Conservation (phyloP, 225 moss, liverwort and hornwort genomes). For the Sphagnum contortum region DNA sequence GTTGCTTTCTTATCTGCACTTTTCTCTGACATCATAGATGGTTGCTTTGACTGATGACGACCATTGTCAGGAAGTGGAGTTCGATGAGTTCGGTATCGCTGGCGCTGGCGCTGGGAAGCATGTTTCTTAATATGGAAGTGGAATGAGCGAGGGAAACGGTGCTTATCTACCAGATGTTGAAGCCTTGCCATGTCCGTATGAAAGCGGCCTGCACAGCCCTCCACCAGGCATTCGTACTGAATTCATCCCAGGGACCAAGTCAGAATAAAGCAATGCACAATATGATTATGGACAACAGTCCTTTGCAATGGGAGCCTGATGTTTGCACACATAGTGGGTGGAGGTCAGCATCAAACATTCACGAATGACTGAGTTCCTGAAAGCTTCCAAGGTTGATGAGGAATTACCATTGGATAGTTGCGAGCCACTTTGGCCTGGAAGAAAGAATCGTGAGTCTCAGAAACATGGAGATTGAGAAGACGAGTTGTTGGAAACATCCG, state of each 20-base stretch:
- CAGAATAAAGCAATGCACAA: too few relatives aligned
- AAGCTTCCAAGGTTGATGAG: neutral
- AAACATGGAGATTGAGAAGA: slow-evolving; percentile 70
- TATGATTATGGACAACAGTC: too few relatives aligned
- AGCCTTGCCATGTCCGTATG: slow-evolving; percentile 41
- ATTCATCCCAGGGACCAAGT: neutral
- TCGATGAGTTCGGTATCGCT: slow-evolving; percentile 39
- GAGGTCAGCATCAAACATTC: too few relatives aligned
- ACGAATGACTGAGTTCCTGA: too few relatives aligned
- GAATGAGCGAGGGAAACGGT: slow-evolving; percentile 66
- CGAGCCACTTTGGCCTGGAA: slow-evolving; percentile 76
- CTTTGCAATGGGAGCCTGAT: too few relatives aligned
- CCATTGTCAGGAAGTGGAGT: slow-evolving; percentile 8
- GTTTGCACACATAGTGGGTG: too few relatives aligned
- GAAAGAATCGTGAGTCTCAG: slow-evolving; percentile 74
- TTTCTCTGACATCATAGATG: slow-evolving; percentile 10
- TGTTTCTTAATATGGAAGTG: slow-evolving; percentile 56
- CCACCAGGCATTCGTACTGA: slow-evolving; percentile 75
- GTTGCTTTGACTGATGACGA: slow-evolving; percentile 21
- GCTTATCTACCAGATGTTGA: slow-evolving; percentile 70
- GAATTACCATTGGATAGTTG: slow-evolving; percentile 51
- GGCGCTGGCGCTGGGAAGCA: slow-evolving; percentile 57
- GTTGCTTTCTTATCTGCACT: neutral
- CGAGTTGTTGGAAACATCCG: slow-evolving; percentile 64
- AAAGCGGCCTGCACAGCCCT: slow-evolving; percentile 48